A percentile compares a stretch with the other conserved stretches of the same genome.
Conservation (phyloP, 2,329 filamentous ascomycete genomes). For the Colletotrichum sp. region DNA sequence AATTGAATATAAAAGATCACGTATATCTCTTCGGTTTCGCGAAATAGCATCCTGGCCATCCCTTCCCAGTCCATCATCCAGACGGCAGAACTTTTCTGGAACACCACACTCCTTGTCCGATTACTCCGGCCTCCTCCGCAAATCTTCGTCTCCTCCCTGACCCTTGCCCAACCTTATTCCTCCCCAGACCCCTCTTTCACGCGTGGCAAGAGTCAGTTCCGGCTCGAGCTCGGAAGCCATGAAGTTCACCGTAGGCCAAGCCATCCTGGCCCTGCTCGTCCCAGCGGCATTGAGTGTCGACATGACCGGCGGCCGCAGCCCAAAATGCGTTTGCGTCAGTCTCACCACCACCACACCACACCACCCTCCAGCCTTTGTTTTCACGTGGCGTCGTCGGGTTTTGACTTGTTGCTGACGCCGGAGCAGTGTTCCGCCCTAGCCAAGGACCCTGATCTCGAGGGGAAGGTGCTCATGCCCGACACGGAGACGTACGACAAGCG, state of each 20-base stretch:
- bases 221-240: neutral
- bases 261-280: neutral
- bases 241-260: neutral
- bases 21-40: neutral
- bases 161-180: neutral
- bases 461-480: conserved; percentile 26
- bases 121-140: neutral
- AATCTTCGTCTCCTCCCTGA: neutral
- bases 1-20: neutral
- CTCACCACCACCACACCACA: neutral
- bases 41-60: neutral
- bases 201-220: neutral
- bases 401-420: neutral
- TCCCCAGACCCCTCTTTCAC: neutral
- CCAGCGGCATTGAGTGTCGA: neutral
- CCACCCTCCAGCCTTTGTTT: neutral
- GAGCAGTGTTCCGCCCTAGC: conserved; percentile 28
- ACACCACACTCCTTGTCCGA: neutral
- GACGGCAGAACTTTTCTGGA: neutral
- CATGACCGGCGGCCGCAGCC: neutral
- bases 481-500: conserved; percentile 25
- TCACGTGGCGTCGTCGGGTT: neutral
- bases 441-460: conserved; percentile 22
- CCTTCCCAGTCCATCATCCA: neutral
- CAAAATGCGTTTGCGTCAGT: neutral